phyloP scores from a whole-genome alignment of 2,329 filamentous ascomycete species.

The Nemania sp. region DNA sequence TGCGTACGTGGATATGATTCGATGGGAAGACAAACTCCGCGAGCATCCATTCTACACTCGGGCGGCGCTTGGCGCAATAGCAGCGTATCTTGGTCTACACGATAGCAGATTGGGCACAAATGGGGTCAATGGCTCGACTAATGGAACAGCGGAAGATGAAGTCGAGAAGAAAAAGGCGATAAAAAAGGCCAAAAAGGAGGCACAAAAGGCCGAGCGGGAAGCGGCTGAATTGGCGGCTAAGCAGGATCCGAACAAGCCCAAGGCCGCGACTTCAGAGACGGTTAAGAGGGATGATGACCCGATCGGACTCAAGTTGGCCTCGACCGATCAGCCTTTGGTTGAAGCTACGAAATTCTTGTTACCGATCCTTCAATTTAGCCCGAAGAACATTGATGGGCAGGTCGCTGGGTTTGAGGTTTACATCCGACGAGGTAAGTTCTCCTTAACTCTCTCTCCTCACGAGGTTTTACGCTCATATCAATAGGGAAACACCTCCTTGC shows the following conservation, averaged over 20 bases:
- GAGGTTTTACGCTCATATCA: slow-evolving; percentile 16
- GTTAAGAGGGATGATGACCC: slow-evolving; percentile 95
- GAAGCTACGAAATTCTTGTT: slow-evolving; percentile 86
- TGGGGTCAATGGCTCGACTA: slow-evolving; percentile 60
- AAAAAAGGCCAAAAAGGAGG: slow-evolving; percentile 88
- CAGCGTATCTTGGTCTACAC: slow-evolving; percentile 77
- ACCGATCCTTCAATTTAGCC: slow-evolving; percentile 80
- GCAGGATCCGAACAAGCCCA: slow-evolving; percentile 81
- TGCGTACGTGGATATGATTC: slow-evolving; percentile 93
- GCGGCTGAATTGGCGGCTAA: slow-evolving; percentile 78
- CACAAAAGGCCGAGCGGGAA: slow-evolving; percentile 73
- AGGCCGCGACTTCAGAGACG: slow-evolving; percentile 63
- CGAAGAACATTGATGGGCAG: slow-evolving; percentile 81
- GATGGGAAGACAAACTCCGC: slow-evolving; percentile 90
- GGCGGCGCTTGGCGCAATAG: slow-evolving; percentile 79
- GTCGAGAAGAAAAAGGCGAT: slow-evolving; percentile 82
- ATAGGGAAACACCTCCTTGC: slow-evolving; percentile 86
- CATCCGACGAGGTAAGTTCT: slow-evolving; percentile 73
- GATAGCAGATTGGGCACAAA: slow-evolving; percentile 73
- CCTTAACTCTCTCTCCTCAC: neutral
- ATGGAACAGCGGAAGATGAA: slow-evolving; percentile 57
- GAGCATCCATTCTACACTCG: slow-evolving; percentile 93
- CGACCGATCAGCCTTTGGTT: slow-evolving; percentile 79
- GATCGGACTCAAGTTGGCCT: slow-evolving; percentile 75
- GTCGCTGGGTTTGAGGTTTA: slow-evolving; percentile 89